phyloP scores from a whole-genome alignment of 306 rosid species.

The Adenanthera pavonina region DNA sequence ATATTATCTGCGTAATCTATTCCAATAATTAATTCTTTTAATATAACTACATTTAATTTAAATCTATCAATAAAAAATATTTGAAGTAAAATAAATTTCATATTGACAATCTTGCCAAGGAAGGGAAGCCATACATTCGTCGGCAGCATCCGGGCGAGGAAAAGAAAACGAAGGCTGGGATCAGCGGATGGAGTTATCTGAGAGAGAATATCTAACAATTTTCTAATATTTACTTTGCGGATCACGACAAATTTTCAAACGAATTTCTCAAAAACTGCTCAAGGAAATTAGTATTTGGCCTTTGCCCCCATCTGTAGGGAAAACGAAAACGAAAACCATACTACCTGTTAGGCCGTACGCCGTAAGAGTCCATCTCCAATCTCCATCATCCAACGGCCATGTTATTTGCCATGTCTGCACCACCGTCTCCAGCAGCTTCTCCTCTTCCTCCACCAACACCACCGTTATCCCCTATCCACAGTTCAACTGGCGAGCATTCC shows the following conservation, averaged over 20 bases:
- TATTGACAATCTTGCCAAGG: not conserved
- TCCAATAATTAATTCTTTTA: no score
- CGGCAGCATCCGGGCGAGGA: not conserved
- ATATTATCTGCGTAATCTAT: no score
- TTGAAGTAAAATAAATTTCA: not conserved
- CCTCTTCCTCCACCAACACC: slow-evolving; percentile 31
- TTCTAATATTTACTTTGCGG: not conserved
- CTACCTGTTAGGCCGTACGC: not conserved
- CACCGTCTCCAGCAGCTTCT: slow-evolving; percentile 22
- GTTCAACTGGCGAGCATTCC: slow-evolving; percentile 52
- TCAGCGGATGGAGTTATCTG: not conserved
- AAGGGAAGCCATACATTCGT: no score
- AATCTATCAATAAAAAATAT: not conserved
- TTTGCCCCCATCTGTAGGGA: not conserved
- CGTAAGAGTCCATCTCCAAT: not conserved
- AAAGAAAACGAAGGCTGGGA: not conserved
- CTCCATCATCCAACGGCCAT: slow-evolving; percentile 12
- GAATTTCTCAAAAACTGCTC: slow-evolving; percentile 3
- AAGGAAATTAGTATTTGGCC: not conserved
- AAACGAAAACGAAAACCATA: not conserved
- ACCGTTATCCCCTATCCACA: slow-evolving; percentile 46
- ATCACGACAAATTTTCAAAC: not conserved
- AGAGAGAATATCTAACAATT: not conserved
- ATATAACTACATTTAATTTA: not conserved
- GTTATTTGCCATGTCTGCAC: slow-evolving; percentile 12